Evolutionary conservation across 257 asterid species (phyloP), one percentile per base, ranked within the genome.

Genomic region (Henckelia pumila): DNA sequence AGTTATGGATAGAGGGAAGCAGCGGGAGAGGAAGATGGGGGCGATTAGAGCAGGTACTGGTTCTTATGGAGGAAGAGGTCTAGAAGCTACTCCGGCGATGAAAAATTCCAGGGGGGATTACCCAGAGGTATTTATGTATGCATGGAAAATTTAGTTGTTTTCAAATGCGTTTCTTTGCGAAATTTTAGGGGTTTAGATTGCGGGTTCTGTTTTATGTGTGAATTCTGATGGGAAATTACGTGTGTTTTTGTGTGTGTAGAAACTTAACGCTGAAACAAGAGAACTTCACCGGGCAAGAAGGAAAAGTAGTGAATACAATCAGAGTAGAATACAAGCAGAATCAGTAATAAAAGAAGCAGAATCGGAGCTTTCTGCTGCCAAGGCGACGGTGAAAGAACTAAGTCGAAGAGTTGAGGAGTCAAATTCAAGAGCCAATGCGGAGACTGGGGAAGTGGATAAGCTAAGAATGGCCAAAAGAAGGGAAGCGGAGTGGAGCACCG

Each of bases 121-220:
- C 58, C 71, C 75, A 29, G 83, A 85, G 95, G 97, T 86, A 40
- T n/a, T n/a, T n/a, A n/a, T n/a, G n/a, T n/a, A n/a, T n/a, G n/a
- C n/a, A n/a, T n/a, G n/a, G n/a, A n/a, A n/a, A n/a, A n/a, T n/a
- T n/a, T n/a, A n/a, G 53, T 11, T 68, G 47, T 1, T 13, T 17
- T 61, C 22, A 50, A 52, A 1, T 61, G 63, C 65, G 49, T 73
- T 70, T 30, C 20, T 21, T 66, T 14, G 52, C 5, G 52, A 22
- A 21, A 59, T 11, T 21, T 55, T 24, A 3, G 52, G 52, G 52
- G 20, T 16, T 64, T 56, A 56, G 24, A 60, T 25, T 7, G 8
- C 17, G 37, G 32, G 52, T 40, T 52, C 25, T 30, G 56, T 63
- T 57, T 69, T 73, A 71, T 70, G n/a, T 49, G 35, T 33, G 68